These are phyloP conservation scores for Ceratobasidium sp. DNA, from an alignment of 1,284 basidiomycete species.

Conservation along the genomic window DNA sequence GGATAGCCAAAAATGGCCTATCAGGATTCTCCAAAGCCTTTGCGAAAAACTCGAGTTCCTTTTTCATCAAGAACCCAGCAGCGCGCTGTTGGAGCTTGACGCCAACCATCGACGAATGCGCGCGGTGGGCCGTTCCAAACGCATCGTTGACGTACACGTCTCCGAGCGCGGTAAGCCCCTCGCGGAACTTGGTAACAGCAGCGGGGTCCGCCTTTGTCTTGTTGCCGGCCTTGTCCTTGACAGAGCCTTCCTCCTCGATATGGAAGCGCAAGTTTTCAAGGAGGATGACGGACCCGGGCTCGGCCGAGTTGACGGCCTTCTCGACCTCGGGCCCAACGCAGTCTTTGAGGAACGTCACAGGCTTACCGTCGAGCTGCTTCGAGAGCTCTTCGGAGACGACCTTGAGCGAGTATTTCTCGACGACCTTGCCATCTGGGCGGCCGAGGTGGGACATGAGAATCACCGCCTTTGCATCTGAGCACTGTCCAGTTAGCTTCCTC, in stretches of 20 bases:
- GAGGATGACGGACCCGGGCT: conserved; percentile 83
- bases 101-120: conserved; percentile 98
- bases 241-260: conserved; percentile 95
- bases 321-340: conserved; percentile 89
- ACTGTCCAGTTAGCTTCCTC: conserved; percentile 27
- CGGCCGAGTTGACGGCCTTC: conserved; percentile 73
- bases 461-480: conserved; percentile 79
- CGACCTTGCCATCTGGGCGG: conserved; percentile 91
- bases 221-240: conserved; percentile 89
- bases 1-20: conserved; percentile 95
- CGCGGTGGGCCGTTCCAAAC: conserved; percentile 97
- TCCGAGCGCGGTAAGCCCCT: conserved; percentile 87
- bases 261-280: conserved; percentile 99
- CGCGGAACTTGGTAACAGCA: conserved; percentile 84
- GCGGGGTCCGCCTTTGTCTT: conserved; percentile 91
- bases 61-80: conserved; percentile 96
- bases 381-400: conserved; percentile 81
- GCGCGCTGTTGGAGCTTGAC: conserved; percentile 93
- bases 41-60: conserved; percentile 98
- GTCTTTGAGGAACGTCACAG: conserved; percentile 84
- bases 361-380: conserved; percentile 65
- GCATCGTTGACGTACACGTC: conserved; percentile 99
- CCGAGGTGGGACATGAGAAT: conserved; percentile 98
- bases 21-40: conserved; percentile 96
- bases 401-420: conserved; percentile 89